Conservation (phyloP, 768 basidiomycete genomes). For the Tylopilus balloui region DNA sequence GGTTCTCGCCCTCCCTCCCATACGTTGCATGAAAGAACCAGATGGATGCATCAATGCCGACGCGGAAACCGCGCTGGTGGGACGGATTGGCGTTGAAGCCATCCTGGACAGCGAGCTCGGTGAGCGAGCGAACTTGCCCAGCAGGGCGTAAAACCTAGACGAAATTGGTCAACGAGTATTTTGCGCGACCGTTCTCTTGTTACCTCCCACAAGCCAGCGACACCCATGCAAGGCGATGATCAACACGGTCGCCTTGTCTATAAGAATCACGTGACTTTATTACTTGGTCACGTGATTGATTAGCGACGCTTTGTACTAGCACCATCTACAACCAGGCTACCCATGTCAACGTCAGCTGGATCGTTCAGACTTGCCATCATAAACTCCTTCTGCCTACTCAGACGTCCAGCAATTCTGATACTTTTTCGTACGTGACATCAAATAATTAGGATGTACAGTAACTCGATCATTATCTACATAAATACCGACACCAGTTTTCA, state of each 20-base stretch:
- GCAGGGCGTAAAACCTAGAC: constrained; percentile 65
- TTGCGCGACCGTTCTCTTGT: background rate
- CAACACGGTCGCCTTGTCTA: background rate
- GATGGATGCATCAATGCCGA: constrained; percentile 83
- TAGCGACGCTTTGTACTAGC: no score
- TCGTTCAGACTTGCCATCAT: no score
- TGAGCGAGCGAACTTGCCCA: constrained; percentile 66
- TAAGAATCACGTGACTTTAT: constrained; percentile 4
- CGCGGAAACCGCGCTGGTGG: constrained; percentile 65
- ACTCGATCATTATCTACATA: no score
- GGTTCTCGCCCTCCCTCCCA: constrained; percentile 79
- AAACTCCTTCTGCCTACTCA: no score
- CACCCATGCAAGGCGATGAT: constrained; percentile 35
- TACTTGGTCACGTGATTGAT: constrained; percentile 1
- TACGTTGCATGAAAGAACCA: constrained; percentile 76
- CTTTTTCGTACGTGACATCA: no score
- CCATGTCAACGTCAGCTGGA: no score
- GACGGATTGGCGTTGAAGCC: constrained; percentile 67
- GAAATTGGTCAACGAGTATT: constrained; percentile 10
- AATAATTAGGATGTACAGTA: no score
- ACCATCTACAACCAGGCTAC: no score
- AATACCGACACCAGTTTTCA: no score
- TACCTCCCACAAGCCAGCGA: constrained; percentile 51
- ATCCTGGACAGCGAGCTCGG: constrained; percentile 67
- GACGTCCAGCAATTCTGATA: no score